These are phyloP conservation scores for Malus orientalis DNA, from an alignment of 306 rosid species.

Conservation along the genomic window DNA sequence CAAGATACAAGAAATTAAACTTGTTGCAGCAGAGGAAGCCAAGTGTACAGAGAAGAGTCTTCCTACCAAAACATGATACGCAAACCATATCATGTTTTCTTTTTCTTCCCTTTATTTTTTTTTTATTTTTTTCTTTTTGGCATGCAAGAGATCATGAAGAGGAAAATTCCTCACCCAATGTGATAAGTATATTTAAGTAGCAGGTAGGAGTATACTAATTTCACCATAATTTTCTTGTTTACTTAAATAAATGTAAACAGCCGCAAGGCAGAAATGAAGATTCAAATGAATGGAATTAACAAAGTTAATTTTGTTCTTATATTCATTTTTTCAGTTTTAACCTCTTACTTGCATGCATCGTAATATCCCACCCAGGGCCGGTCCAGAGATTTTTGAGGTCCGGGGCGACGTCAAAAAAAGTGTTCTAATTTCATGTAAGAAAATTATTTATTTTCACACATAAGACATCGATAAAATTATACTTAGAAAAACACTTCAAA, in stretches of 20 bases:
- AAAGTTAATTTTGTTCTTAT: too few relatives aligned
- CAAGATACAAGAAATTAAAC: constrained; percentile 7
- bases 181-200: background rate
- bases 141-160: background rate
- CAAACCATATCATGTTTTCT: background rate
- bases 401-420: too few relatives aligned
- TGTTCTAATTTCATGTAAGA: too few relatives aligned
- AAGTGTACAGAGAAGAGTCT: constrained; percentile 38
- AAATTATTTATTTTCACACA: too few relatives aligned
- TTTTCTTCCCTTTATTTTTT: background rate
- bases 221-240: background rate
- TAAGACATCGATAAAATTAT: too few relatives aligned
- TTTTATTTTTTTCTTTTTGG: background rate
- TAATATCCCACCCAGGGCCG: background rate
- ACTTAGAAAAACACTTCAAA: too few relatives aligned
- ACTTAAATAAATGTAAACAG: background rate
- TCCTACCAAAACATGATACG: background rate
- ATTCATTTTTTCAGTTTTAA: too few relatives aligned
- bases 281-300: background rate
- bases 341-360: too few relatives aligned
- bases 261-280: background rate
- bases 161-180: background rate
- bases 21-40: constrained; percentile 6
- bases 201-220: background rate
- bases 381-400: too few relatives aligned